These are phyloP conservation scores for Vitis cinerea DNA, from an alignment of 164 flowering plant genomes.

Conservation along the genomic window DNA sequence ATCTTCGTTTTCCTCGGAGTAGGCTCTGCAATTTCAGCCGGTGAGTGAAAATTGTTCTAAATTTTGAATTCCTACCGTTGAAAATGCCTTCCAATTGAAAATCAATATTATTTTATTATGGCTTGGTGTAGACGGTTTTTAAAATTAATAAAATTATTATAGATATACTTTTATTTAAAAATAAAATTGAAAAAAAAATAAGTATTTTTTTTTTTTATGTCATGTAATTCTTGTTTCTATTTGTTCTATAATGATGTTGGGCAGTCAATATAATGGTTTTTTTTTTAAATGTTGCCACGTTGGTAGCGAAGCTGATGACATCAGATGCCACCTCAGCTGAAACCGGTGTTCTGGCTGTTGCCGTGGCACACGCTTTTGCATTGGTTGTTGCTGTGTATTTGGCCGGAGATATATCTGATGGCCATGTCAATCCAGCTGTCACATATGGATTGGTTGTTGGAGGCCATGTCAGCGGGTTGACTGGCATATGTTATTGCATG, in stretches of 20 bases:
- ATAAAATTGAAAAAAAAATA: not conserved
- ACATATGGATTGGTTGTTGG: slow-evolving; percentile 26
- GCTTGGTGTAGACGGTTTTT: too few relatives aligned
- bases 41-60: not conserved
- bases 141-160: too few relatives aligned
- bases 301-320: slow-evolving; percentile 13
- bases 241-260: too few relatives aligned
- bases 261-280: not conserved
- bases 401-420: slow-evolving; percentile 19
- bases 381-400: slow-evolving; percentile 17
- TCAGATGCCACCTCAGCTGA: slow-evolving; percentile 17
- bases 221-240: too few relatives aligned
- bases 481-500: slow-evolving; percentile 16
- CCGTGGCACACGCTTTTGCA: slow-evolving; percentile 23
- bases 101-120: too few relatives aligned
- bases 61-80: not conserved
- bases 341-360: slow-evolving; percentile 19
- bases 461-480: slow-evolving; percentile 21
- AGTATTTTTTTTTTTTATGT: too few relatives aligned
- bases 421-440: slow-evolving; percentile 27
- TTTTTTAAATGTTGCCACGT: not conserved
- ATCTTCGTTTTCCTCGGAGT: slow-evolving; percentile 22
- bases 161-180: not conserved
- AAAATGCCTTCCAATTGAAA: too few relatives aligned
- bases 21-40: slow-evolving; percentile 21